Conservation (phyloP, 257 asterid species). For the Cruciata laevipes region DNA sequence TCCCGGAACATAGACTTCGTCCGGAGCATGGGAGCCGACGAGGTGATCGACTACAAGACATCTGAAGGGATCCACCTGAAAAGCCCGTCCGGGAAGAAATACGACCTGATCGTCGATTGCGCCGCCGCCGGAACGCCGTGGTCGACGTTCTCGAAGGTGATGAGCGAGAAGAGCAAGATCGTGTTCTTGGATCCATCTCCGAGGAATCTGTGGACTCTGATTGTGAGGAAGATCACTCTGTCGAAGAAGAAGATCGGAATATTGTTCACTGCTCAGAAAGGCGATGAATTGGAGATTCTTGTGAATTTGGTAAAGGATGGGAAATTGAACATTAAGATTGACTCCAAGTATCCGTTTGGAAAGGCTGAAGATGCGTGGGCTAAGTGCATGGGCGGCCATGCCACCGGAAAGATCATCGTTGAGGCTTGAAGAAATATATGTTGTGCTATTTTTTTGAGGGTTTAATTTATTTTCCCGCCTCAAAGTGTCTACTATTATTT, state of each 20-base stretch:
- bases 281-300: constrained; percentile 29
- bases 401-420: constrained; percentile 59
- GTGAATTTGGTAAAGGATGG: constrained; percentile 50
- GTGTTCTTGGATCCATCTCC: constrained; percentile 47
- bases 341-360: constrained; percentile 38
- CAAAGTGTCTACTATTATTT: no score
- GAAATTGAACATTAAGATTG: constrained; percentile 50
- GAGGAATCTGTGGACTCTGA: constrained; percentile 33
- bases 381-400: constrained; percentile 51
- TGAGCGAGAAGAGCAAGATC: constrained; percentile 38
- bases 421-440: constrained; percentile 14
- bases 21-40: constrained; percentile 64
- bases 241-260: constrained; percentile 31
- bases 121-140: constrained; percentile 27
- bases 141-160: constrained; percentile 49
- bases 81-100: constrained; percentile 62
- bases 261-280: constrained; percentile 19
- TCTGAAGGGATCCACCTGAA: constrained; percentile 46
- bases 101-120: constrained; percentile 62
- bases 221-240: constrained; percentile 30
- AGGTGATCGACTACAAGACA: constrained; percentile 65
- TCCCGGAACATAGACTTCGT: constrained; percentile 57
- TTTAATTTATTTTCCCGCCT: neutral
- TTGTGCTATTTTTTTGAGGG: no score
- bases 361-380: constrained; percentile 62